Evolutionary conservation across 345 rosid species (phyloP).

Genomic region (Arabis alpina): DNA sequence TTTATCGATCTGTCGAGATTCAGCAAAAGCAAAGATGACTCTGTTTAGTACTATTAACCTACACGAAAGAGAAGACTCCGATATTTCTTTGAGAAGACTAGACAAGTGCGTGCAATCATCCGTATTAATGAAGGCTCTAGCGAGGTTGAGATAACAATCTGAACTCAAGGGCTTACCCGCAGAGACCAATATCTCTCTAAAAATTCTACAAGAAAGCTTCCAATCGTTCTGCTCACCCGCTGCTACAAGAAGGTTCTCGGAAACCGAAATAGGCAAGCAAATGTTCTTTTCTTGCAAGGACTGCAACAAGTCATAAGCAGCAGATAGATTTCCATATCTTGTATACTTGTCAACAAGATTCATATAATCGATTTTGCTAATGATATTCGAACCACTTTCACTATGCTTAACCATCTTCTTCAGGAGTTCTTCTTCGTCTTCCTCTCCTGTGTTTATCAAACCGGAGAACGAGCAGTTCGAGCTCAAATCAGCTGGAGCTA

Average conservation of each 20-base stretch:
- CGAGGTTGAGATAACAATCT: constrained; percentile 56
- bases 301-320: constrained; percentile 53
- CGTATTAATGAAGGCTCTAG: constrained; percentile 56
- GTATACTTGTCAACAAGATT: constrained; percentile 48
- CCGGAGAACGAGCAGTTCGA: constrained; percentile 37
- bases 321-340: constrained; percentile 55
- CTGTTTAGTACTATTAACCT: constrained; percentile 56
- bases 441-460: constrained; percentile 46
- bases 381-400: constrained; percentile 30
- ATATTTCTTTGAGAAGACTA: constrained; percentile 56
- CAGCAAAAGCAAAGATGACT: constrained; percentile 64
- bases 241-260: constrained; percentile 49
- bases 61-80: constrained; percentile 50
- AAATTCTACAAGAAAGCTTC: constrained; percentile 37
- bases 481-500: constrained; percentile 44
- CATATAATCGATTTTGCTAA: constrained; percentile 43
- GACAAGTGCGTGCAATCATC: constrained; percentile 48
- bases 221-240: constrained; percentile 31
- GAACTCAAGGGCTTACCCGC: constrained; percentile 54
- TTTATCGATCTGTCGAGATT: constrained; percentile 68
- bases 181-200: constrained; percentile 25
- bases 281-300: constrained; percentile 49
- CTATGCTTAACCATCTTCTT: constrained; percentile 40
- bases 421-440: constrained; percentile 27
- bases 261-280: constrained; percentile 41